Conservation (phyloP, 31 red algal genomes). For the Asparagopsis taxiformis region DNA sequence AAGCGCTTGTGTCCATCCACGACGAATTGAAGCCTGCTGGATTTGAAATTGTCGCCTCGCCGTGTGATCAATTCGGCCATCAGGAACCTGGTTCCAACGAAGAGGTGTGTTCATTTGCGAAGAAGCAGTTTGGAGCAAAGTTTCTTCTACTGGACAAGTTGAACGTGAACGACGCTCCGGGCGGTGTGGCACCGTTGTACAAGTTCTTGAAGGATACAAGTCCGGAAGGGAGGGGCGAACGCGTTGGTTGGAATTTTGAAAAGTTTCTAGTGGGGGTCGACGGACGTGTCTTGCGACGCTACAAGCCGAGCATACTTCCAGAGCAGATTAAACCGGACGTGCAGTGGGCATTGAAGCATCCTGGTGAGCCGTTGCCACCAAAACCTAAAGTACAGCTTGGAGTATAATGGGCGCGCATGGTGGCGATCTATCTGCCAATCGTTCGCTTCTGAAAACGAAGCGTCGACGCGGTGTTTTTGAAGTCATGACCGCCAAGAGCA, state of each 20-base stretch:
- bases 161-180: slow-evolving; percentile 62
- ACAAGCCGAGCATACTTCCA: slow-evolving; percentile 80
- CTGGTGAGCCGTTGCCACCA: slow-evolving; percentile 39
- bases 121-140: slow-evolving; percentile 62
- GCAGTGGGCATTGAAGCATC: slow-evolving; percentile 46
- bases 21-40: slow-evolving; percentile 49
- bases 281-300: slow-evolving; percentile 62
- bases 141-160: slow-evolving; percentile 75
- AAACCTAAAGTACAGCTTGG: slow-evolving; percentile 58
- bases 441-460: slow-evolving; percentile 65
- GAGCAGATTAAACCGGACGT: slow-evolving; percentile 65
- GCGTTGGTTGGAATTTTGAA: slow-evolving; percentile 83
- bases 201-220: slow-evolving; percentile 58
- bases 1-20: slow-evolving; percentile 61
- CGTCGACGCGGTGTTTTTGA: slow-evolving; percentile 53
- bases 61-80: slow-evolving; percentile 80
- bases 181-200: slow-evolving; percentile 61
- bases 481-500: slow-evolving; percentile 51
- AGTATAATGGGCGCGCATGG: slow-evolving; percentile 42
- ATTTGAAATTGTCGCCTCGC: slow-evolving; percentile 74
- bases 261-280: slow-evolving; percentile 70
- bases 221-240: slow-evolving; percentile 59
- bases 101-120: slow-evolving; percentile 71
- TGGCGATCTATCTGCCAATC: slow-evolving; percentile 38
- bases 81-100: slow-evolving; percentile 81